Conservation (phyloP, 1,284 basidiomycete genomes). For the Heterobasidion annosum region DNA sequence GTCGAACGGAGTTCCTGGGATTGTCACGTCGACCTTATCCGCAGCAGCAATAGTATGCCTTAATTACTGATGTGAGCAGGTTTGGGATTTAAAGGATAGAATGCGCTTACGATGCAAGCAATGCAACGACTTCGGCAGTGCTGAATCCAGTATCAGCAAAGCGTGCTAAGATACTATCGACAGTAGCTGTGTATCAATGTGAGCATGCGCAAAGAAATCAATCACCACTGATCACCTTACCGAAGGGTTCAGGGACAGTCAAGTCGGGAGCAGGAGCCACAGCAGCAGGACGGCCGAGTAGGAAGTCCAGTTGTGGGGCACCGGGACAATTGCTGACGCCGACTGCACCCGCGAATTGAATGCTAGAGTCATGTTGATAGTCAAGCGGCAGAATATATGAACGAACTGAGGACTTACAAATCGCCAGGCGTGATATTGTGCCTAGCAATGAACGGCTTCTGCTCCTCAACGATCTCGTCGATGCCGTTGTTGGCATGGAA, state of each 20-base stretch:
- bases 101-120: conserved; percentile 6
- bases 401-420: conserved; percentile 4
- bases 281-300: conserved; percentile 16
- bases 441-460: conserved; percentile 12
- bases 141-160: conserved; percentile 12
- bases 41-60: neutral
- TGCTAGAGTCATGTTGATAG: conserved; percentile 5
- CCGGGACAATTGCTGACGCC: conserved; percentile 20
- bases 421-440: neutral
- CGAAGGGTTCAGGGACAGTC: conserved; percentile 10
- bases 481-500: conserved; percentile 15
- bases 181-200: neutral
- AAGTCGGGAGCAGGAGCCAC: conserved; percentile 15
- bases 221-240: neutral
- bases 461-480: conserved; percentile 13
- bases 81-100: neutral
- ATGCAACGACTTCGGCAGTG: conserved; percentile 13
- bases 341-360: conserved; percentile 19
- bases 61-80: neutral
- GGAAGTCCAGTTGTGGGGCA: conserved; percentile 16
- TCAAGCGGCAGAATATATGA: neutral
- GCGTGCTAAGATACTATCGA: conserved; percentile 15
- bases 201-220: neutral
- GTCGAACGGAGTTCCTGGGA: conserved; percentile 12
- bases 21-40: conserved; percentile 7